These are phyloP conservation scores for Porpolomopsis calyptriformis DNA, from an alignment of 768 basidiomycete genomes.

Conservation along the genomic window DNA sequence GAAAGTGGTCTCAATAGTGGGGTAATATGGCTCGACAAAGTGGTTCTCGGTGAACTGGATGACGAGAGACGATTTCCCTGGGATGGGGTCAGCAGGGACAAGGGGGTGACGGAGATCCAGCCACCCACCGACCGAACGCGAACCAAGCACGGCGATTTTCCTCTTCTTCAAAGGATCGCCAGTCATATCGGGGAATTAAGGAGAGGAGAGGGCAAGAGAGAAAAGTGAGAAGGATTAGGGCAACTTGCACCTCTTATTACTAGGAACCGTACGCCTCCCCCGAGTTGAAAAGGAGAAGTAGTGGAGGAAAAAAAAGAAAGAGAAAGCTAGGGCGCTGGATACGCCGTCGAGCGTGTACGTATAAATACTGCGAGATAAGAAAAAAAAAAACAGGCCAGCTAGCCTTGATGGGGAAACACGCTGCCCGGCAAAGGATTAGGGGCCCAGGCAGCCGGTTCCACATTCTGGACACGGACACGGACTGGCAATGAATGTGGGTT, in stretches of 20 bases:
- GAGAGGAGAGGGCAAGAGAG: constrained; percentile 1
- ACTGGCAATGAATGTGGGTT: no score
- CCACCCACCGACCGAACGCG: constrained; percentile 75
- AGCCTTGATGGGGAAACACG: no score
- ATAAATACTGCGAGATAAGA: neutral
- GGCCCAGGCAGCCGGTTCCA: no score
- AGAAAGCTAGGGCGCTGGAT: neutral
- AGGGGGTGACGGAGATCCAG: constrained; percentile 10
- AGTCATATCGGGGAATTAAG: constrained; percentile 6
- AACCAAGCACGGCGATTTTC: constrained; percentile 82
- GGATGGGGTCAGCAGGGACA: constrained; percentile 10
- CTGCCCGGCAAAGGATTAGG: no score
- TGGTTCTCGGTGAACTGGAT: constrained; percentile 89
- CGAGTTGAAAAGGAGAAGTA: neutral
- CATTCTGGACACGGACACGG: no score
- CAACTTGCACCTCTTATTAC: no score
- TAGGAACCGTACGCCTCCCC: no score
- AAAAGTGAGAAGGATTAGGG: neutral
- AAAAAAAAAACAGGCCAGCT: neutral
- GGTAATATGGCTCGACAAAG: constrained; percentile 89
- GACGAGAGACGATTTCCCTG: constrained; percentile 91
- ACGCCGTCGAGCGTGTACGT: neutral
- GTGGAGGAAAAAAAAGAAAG: neutral
- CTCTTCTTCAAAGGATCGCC: constrained; percentile 50
- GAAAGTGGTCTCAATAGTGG: constrained; percentile 86